phyloP scores from a whole-genome alignment of 805 yeast genomes.

The Metschnikowia baotianmanensis region DNA sequence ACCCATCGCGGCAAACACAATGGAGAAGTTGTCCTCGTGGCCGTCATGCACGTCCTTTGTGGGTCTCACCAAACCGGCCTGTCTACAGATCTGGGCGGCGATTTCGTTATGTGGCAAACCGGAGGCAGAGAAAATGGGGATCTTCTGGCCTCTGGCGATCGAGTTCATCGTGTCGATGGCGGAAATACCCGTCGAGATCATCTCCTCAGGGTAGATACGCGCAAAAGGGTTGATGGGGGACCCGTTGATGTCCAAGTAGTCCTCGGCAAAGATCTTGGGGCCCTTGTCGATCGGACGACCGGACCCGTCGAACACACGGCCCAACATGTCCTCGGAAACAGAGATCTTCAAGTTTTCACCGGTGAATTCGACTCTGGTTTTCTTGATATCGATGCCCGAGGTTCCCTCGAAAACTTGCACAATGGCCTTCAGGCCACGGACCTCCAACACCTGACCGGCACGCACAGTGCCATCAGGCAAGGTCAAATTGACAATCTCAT shows the following conservation, averaged over 20 bases:
- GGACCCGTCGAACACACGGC: slow-evolving; percentile 98
- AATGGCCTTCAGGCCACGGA: slow-evolving; percentile 93
- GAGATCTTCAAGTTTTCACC: slow-evolving; percentile 92
- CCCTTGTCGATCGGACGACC: slow-evolving; percentile 99
- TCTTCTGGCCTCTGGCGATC: slow-evolving; percentile 99
- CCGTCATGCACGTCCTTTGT: slow-evolving; percentile 99
- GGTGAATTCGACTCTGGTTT: slow-evolving; percentile 95
- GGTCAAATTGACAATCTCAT: slow-evolving; percentile 95
- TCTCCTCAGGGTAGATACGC: slow-evolving; percentile 98
- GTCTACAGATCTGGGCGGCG: slow-evolving; percentile 99
- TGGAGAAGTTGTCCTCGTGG: slow-evolving; percentile 98
- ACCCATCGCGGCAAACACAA: slow-evolving; percentile 99
- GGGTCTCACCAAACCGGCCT: slow-evolving; percentile 98
- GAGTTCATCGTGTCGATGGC: slow-evolving; percentile 99
- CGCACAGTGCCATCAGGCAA: slow-evolving; percentile 92
- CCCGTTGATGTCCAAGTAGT: slow-evolving; percentile 96
- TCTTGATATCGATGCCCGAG: slow-evolving; percentile 96
- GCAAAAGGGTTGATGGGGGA: slow-evolving; percentile 98
- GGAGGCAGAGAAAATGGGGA: slow-evolving; percentile 98
- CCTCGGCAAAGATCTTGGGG: slow-evolving; percentile 98
- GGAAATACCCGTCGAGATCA: slow-evolving; percentile 98
- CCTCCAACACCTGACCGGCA: slow-evolving; percentile 98
- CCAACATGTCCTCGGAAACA: slow-evolving; percentile 95
- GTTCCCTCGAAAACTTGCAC: slow-evolving; percentile 99
- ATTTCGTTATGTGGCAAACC: slow-evolving; percentile 99